Evolutionary conservation across 2,329 filamentous ascomycete species (phyloP).

Genomic region (Fusarium keratoplasticum): DNA sequence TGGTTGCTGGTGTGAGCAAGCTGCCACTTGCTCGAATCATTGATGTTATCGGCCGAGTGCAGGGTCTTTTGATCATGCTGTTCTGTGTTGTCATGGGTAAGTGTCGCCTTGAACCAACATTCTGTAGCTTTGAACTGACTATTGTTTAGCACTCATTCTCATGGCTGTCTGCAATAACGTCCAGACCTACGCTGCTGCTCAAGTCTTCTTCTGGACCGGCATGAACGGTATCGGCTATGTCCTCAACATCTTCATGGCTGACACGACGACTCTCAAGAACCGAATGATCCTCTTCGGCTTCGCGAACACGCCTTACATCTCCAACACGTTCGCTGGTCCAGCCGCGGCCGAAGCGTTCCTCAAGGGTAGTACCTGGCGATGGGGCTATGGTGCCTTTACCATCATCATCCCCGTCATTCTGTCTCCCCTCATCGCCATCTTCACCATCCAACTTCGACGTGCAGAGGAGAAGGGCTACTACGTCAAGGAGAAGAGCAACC

Average conservation of each 20-base stretch:
- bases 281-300: constrained; percentile 14
- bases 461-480: constrained; percentile 9
- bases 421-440: constrained; percentile 6
- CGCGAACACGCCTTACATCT: constrained; percentile 3
- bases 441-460: constrained; percentile 12
- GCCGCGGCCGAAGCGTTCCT: constrained; percentile 1
- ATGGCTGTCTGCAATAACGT: constrained; percentile 58
- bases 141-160: constrained; percentile 59
- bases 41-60: constrained; percentile 71
- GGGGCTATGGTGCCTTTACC: constrained; percentile 7
- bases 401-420: constrained; percentile 17
- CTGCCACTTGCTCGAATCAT: constrained; percentile 71
- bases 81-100: constrained; percentile 9
- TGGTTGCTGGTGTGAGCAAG: constrained; percentile 62
- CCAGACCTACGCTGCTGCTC: constrained; percentile 60
- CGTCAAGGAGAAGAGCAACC: constrained; percentile 12
- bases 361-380: constrained; percentile 1
- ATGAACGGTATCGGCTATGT: constrained; percentile 18
- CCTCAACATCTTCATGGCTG: constrained; percentile 18
- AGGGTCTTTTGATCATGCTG: constrained; percentile 61
- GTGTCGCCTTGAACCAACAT: background rate
- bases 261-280: constrained; percentile 10
- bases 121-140: background rate
- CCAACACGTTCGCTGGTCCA: constrained; percentile 9
- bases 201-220: constrained; percentile 59